Base-by-base conservation (phyloP, 108 stramenopile species). In the Fragilaria radians region DNA sequence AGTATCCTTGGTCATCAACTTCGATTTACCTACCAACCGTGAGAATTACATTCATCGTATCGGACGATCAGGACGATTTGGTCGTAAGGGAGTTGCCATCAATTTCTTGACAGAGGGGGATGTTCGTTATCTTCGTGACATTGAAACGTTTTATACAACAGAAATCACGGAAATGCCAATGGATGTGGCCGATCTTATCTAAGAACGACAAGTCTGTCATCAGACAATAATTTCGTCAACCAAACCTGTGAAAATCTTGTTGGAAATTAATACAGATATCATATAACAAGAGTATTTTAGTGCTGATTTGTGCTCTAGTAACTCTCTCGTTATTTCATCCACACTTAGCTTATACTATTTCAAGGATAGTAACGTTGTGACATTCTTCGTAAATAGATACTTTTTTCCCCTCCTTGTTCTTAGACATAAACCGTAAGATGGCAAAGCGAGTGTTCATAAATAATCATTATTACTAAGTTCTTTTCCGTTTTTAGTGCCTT, bases 31-130 rank as follows among this genome's bases (percentile, higher is more conserved):
- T 34, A 97, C 97, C 47, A 99, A 99, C 84, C 89, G 99, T 69
- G 99, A 99, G 84, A 96, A 97, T 80, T 99, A 98, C 93, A 98
- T 98, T 67, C 98, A 99, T 76, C 93, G 98, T 81, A 99, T 99
- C 72, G 98, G 98, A 65, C 96, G 98, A 65, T 93, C 90, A 46
- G 98, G 98, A 66, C 96, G 98, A 70, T 98, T 98, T 71, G 98
- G 98, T 64, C 90, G 98, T 75, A 99, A 98, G 94, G 98, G 98
- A 76, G 97, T 98, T 32, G 96, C 97, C 61, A 98, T 99, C 81
- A 99, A 98, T 94, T 99, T 99, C 77, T 68, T 99, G 59, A 95
- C 96, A 27, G 85, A 89, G 71, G 95, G 83, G 23, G 97, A 98
- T 81, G 95, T 96, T 54, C 88, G 93, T 77, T 98, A 98, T 79